These are phyloP conservation scores for Lipomyces orientalis DNA, from an alignment of 805 yeast genomes.

Conservation along the genomic window DNA sequence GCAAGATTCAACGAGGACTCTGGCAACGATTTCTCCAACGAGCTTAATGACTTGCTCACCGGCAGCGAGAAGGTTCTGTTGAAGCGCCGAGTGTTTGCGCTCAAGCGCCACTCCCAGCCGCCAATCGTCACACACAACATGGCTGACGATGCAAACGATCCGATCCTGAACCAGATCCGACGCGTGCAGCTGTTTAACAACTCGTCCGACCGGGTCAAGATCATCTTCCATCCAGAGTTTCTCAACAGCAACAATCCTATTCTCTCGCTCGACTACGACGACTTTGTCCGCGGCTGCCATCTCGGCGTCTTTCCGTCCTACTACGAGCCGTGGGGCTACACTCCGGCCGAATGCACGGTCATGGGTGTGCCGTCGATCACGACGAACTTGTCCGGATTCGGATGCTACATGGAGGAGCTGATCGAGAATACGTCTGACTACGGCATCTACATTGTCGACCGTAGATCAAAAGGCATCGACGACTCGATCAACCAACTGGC, in stretches of 20 bases:
- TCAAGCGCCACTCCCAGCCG: slow-evolving; percentile 86
- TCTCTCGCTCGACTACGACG: slow-evolving; percentile 91
- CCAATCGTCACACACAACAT: slow-evolving; percentile 97
- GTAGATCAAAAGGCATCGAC: slow-evolving; percentile 89
- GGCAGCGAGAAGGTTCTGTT: slow-evolving; percentile 87
- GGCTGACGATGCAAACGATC: slow-evolving; percentile 90
- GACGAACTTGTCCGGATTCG: slow-evolving; percentile 94
- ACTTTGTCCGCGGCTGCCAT: slow-evolving; percentile 97
- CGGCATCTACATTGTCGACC: slow-evolving; percentile 95
- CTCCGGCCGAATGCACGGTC: slow-evolving; percentile 99
- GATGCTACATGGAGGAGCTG: slow-evolving; percentile 97
- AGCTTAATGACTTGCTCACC: slow-evolving; percentile 80
- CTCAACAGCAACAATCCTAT: slow-evolving; percentile 94
- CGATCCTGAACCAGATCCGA: slow-evolving; percentile 88
- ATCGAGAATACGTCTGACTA: slow-evolving; percentile 93
- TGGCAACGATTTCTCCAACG: slow-evolving; percentile 67
- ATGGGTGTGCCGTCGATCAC: slow-evolving; percentile 99
- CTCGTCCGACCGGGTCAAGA: slow-evolving; percentile 89
- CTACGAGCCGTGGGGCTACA: slow-evolving; percentile 99
- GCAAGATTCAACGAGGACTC: slow-evolving; percentile 60
- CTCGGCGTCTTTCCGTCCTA: slow-evolving; percentile 98
- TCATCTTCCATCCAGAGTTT: slow-evolving; percentile 97
- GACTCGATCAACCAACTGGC: slow-evolving; percentile 91
- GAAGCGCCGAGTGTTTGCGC: slow-evolving; percentile 90
- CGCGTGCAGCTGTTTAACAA: slow-evolving; percentile 88